phyloP scores from a whole-genome alignment of 2,329 filamentous ascomycete species.

The Clarireedia sp. region DNA sequence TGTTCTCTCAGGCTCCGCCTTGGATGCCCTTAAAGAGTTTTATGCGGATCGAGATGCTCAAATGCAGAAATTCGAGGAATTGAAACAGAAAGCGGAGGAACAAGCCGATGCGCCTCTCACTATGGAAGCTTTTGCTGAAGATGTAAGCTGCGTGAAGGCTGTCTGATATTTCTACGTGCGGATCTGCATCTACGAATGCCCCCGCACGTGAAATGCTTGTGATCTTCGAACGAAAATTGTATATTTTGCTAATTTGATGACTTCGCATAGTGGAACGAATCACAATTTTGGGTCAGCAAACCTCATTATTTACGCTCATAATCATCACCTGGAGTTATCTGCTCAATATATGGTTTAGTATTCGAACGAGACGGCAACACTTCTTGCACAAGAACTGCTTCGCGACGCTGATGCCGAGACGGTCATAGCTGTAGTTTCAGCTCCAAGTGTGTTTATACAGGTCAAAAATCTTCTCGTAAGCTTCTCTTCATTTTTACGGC shows the following conservation, averaged over 20 bases:
- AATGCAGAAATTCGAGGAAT: constrained; percentile 57
- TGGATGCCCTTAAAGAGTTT: constrained; percentile 66
- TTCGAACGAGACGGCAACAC: constrained; percentile 59
- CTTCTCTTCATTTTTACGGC: not conserved
- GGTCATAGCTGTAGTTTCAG: constrained; percentile 61
- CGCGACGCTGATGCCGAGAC: constrained; percentile 48
- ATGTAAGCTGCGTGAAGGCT: constrained; percentile 30
- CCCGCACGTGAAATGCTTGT: not conserved
- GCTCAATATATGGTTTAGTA: constrained; percentile 40
- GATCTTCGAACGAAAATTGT: not conserved
- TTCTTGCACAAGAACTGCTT: constrained; percentile 58
- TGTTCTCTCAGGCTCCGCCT: constrained; percentile 55
- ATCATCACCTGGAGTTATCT: not conserved
- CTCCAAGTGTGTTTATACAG: constrained; percentile 70
- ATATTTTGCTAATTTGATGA: not conserved
- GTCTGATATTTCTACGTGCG: not conserved
- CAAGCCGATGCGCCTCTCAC: constrained; percentile 36
- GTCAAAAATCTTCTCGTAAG: constrained; percentile 52
- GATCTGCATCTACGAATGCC: not conserved
- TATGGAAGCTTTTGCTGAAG: constrained; percentile 68
- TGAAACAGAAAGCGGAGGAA: constrained; percentile 54
- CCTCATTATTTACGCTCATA: not conserved
- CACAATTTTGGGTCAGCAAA: constrained; percentile 67
- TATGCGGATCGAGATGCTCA: constrained; percentile 63
- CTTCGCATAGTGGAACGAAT: constrained; percentile 56